phyloP scores from a whole-genome alignment of 148 eudicot species.

The Rhododendron kiyosumense region DNA sequence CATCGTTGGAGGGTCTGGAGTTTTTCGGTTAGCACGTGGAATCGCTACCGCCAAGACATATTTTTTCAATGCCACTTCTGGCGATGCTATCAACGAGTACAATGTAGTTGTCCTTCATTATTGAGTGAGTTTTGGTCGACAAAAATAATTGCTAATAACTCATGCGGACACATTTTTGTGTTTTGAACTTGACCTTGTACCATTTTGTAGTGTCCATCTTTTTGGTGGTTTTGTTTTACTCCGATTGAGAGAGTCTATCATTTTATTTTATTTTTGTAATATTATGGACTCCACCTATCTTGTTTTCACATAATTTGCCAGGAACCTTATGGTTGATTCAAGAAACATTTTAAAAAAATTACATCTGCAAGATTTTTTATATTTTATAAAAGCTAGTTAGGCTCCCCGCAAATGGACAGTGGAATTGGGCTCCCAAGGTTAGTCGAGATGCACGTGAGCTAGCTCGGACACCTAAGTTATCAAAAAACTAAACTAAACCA shows the following conservation, averaged over 20 bases:
- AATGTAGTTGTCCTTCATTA: conserved; percentile 34
- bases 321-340: no score
- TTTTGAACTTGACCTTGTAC: background rate
- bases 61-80: conserved; percentile 18
- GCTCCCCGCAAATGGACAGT: no score
- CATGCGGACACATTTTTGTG: background rate
- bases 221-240: background rate
- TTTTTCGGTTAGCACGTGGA: conserved; percentile 43
- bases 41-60: conserved; percentile 28
- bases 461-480: no score
- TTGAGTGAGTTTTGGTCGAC: background rate
- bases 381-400: no score
- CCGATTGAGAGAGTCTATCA: background rate
- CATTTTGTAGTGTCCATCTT: background rate
- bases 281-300: background rate
- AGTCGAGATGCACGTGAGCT: no score
- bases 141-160: background rate
- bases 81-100: conserved; percentile 36
- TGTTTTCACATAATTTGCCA: background rate
- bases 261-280: no score
- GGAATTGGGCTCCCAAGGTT: no score
- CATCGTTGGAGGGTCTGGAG: conserved; percentile 41
- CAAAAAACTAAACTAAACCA: no score
- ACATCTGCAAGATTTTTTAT: no score
- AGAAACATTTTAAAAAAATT: no score